Evolutionary conservation across 2,329 filamentous ascomycete genomes (phyloP).

Genomic region (Venturia effusa): DNA sequence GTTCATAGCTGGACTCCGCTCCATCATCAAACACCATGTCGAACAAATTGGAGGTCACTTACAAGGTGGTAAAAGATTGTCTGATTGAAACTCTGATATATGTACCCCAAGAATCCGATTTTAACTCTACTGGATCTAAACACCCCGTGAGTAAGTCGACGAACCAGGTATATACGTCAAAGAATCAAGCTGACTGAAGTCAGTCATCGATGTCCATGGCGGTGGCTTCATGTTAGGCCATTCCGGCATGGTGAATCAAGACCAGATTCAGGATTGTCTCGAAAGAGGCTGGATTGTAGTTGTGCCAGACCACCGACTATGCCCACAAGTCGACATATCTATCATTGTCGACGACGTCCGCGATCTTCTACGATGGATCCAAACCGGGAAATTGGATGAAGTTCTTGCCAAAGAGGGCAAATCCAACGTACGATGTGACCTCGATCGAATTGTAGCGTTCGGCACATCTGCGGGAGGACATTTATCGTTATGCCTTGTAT

Average conservation of each 20-base stretch:
- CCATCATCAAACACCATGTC: not conserved
- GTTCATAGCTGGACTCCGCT: not conserved
- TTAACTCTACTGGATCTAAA: not conserved
- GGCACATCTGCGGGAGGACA: slow-evolving; percentile 29
- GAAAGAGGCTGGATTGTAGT: slow-evolving; percentile 17
- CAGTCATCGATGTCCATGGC: slow-evolving; percentile 23
- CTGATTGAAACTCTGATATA: slow-evolving; percentile 12
- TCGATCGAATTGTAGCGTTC: slow-evolving; percentile 24
- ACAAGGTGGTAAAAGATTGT: slow-evolving; percentile 12
- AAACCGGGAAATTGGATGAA: slow-evolving; percentile 20
- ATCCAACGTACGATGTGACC: slow-evolving; percentile 17
- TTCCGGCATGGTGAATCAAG: slow-evolving; percentile 12
- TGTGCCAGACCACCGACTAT: slow-evolving; percentile 20
- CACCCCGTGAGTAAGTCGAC: not conserved
- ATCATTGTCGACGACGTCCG: slow-evolving; percentile 25
- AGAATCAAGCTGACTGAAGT: not conserved
- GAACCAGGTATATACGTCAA: not conserved
- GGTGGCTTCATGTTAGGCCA: slow-evolving; percentile 34
- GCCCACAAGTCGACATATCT: slow-evolving; percentile 22
- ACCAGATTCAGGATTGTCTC: slow-evolving; percentile 15
- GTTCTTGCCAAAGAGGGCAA: slow-evolving; percentile 13
- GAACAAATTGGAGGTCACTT: slow-evolving; percentile 3
- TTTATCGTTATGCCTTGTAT: slow-evolving; percentile 34
- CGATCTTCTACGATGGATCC: slow-evolving; percentile 26
- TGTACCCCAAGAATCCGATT: not conserved